Evolutionary conservation across 441 rosid species (phyloP).

Genomic region (Arabidopsis hybrid): DNA sequence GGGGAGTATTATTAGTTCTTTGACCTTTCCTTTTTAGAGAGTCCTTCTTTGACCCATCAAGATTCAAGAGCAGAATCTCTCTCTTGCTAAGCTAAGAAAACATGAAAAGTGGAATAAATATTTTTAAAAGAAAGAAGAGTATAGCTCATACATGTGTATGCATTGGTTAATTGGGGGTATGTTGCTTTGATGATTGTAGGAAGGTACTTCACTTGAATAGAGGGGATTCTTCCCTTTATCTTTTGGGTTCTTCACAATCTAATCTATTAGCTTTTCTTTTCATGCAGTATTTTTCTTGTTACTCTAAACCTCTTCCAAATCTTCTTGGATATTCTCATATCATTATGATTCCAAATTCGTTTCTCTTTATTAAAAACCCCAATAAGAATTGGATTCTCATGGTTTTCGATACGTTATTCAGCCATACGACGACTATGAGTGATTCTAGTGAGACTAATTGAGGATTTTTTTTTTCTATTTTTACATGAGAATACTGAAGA

Average conservation of each 20-base stretch:
- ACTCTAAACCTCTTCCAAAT: conserved; percentile 42
- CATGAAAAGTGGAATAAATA: conserved; percentile 10
- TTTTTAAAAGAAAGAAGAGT: background rate
- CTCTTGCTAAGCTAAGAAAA: conserved; percentile 52
- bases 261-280: conserved; percentile 41
- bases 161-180: conserved; percentile 33
- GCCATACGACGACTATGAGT: conserved; percentile 21
- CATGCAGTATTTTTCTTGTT: conserved; percentile 37
- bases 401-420: conserved; percentile 32
- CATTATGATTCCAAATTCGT: conserved; percentile 38
- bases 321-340: conserved; percentile 46
- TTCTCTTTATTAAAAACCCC: conserved; percentile 39
- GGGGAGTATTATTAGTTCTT: conserved; percentile 38
- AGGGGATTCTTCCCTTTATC: conserved; percentile 52
- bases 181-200: conserved; percentile 79
- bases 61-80: conserved; percentile 40
- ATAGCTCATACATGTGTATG: conserved; percentile 2
- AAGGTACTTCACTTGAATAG: conserved; percentile 52
- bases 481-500: background rate
- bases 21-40: conserved; percentile 54
- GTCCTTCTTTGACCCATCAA: conserved; percentile 73
- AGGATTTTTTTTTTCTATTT: background rate
- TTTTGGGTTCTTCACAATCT: conserved; percentile 40
- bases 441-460: conserved; percentile 6
- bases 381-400: conserved; percentile 44